phyloP scores from a whole-genome alignment of 345 rosid species.

The Rhizophora apiculata region DNA sequence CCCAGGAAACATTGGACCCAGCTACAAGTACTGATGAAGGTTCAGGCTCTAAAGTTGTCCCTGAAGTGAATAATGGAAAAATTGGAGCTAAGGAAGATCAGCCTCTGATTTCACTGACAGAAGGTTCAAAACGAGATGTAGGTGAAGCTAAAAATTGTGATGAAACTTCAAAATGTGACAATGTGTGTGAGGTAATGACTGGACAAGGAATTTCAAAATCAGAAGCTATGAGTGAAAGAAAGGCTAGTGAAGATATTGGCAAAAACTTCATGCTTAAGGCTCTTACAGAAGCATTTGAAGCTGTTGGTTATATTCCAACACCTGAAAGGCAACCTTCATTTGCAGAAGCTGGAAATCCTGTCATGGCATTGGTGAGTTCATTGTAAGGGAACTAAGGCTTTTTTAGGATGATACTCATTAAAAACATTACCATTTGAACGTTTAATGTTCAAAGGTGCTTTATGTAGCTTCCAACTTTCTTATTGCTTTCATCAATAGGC shows the following conservation, averaged over 20 bases:
- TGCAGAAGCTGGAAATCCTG: constrained; percentile 95
- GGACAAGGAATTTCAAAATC: constrained; percentile 38
- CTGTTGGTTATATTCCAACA: constrained; percentile 58
- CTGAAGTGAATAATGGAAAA: constrained; percentile 52
- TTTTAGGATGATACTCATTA: neutral
- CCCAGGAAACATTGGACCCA: constrained; percentile 48
- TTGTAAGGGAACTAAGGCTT: constrained; percentile 1
- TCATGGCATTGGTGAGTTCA: constrained; percentile 89
- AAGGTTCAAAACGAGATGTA: constrained; percentile 51
- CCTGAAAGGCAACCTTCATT: constrained; percentile 71
- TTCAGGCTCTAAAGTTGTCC: constrained; percentile 43
- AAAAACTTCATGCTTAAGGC: constrained; percentile 70
- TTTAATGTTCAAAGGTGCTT: neutral
- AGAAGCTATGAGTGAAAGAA: constrained; percentile 40
- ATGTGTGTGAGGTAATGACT: constrained; percentile 29
- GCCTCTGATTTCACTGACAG: constrained; percentile 36
- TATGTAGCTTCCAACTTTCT: neutral
- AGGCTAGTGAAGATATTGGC: constrained; percentile 29
- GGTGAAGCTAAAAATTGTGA: constrained; percentile 39
- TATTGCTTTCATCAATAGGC: constrained; percentile 47
- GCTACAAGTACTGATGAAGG: constrained; percentile 34
- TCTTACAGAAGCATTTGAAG: constrained; percentile 83
- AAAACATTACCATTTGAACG: neutral
- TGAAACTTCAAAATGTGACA: constrained; percentile 44
- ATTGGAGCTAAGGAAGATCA: constrained; percentile 42